Evolutionary conservation across 768 basidiomycete species (phyloP).

Genomic region (Lactifluus piperatus): DNA sequence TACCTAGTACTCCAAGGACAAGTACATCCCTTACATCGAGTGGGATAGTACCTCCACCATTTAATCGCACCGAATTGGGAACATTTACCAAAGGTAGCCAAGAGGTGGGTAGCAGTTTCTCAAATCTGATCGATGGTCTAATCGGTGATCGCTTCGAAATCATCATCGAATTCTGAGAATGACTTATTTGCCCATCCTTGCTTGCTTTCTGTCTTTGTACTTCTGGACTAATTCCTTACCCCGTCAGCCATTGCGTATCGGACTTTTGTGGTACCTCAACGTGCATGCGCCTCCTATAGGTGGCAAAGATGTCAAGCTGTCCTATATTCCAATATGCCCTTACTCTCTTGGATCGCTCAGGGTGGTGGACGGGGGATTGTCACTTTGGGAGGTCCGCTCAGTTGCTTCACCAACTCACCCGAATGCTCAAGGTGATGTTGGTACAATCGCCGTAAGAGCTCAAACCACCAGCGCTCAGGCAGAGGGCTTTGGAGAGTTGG

Average conservation of each 20-base stretch:
- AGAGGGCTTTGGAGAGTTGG: too few species aligned
- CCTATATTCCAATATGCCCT: constrained; percentile 72
- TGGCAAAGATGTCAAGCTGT: constrained; percentile 81
- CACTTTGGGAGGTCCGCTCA: constrained; percentile 77
- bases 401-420: constrained; percentile 78
- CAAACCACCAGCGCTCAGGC: constrained; percentile 46
- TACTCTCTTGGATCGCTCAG: constrained; percentile 81
- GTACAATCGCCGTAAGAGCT: constrained; percentile 67
- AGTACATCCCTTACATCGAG: constrained; percentile 24
- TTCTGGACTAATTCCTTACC: constrained; percentile 11
- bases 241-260: constrained; percentile 75
- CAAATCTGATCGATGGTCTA: background rate
- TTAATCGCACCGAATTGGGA: constrained; percentile 40
- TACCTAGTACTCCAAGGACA: constrained; percentile 25
- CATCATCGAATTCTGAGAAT: background rate
- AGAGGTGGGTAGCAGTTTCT: constrained; percentile 34
- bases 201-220: constrained; percentile 1
- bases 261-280: constrained; percentile 85
- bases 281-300: constrained; percentile 69
- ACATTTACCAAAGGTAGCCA: constrained; percentile 33
- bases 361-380: constrained; percentile 80
- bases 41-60: constrained; percentile 35
- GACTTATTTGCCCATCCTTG: background rate
- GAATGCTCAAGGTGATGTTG: constrained; percentile 75
- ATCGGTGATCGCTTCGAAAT: constrained; percentile 6